Evolutionary conservation across 768 basidiomycete species (phyloP), one percentile per base, ranked within the genome.

Genomic region (Phanerochaete sordida): DNA sequence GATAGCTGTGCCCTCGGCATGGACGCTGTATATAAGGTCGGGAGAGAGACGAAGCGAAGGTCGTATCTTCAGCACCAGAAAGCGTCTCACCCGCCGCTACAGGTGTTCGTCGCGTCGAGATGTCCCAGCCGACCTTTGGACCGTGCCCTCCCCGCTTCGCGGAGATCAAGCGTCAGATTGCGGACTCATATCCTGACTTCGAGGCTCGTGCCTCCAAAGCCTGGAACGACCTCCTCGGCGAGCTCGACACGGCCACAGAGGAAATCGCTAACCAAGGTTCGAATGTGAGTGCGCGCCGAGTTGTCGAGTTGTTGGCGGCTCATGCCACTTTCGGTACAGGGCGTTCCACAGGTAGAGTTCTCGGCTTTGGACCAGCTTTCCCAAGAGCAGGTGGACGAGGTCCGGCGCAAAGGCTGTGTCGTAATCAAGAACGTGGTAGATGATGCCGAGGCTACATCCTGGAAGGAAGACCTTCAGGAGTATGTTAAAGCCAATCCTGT

Each of bases 351-450:
- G 69, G 80, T 90, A 51, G 74, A 81, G 19, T 87, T 87, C 66
- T 66, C 75, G 3, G 80, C 86, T 47, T 72, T 90, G 16, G 68
- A 76, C 5, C 78, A 68, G 23, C 70, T 90, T 44, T 73, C 75
- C 46, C 57, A 66, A 0, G 81, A 83, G 21, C 72, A 80, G 31
- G 60, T 87, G 7, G 76, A 77, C 2, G 74, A 68, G 54, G 82
- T 90, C 62, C 83, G 75, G 66, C 72, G 79, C 46, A 76, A 75
- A 58, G 87, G 88, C 19, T 79, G 79, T 21, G 78, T 90, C 33
- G 80, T 90, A 30, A 84, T 90, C 59, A 78, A 73, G 30, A 79
- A 83, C 62, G 79, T 90, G 8, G 85, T 89, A 3, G 77, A 83
- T 33, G 79, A 82, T 56, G 73, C 72, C 16, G 79, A 84, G 48